Evolutionary conservation across 169 alveolate species (phyloP).

Genomic region (Eimeria zaria): DNA sequence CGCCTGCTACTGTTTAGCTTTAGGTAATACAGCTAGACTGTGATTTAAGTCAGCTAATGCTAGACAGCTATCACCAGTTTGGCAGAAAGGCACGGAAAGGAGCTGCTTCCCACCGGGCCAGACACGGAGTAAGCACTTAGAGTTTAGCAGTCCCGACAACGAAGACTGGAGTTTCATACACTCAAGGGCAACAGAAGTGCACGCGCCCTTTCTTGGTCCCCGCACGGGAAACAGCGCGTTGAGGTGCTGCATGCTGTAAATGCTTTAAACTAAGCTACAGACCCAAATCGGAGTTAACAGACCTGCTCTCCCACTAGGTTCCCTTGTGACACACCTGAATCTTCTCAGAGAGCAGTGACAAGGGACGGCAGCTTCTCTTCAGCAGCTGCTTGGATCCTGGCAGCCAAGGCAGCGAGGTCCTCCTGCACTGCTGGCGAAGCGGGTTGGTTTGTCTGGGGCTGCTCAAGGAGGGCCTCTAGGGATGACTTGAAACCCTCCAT

Average conservation of each 20-base stretch:
- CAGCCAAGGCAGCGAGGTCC: constrained; percentile 24
- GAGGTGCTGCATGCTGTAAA: not conserved
- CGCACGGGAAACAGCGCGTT: not conserved
- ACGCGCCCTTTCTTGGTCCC: not conserved
- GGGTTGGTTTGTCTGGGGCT: constrained; percentile 27
- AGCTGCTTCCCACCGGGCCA: not conserved
- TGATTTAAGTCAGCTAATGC: not conserved
- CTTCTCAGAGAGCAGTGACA: constrained; percentile 8
- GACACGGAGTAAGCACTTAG: not conserved
- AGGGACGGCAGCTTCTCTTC: constrained; percentile 52
- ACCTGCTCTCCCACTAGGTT: not conserved
- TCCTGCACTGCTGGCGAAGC: constrained; percentile 36
- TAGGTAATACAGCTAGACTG: not conserved
- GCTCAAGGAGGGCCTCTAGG: constrained; percentile 51
- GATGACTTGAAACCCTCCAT: constrained; percentile 49
- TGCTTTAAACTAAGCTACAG: constrained; percentile 23
- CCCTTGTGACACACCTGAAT: not conserved
- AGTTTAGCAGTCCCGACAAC: not conserved
- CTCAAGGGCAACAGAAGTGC: not conserved
- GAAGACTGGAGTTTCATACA: not conserved
- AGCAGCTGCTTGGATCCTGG: constrained; percentile 53
- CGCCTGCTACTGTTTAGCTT: not conserved
- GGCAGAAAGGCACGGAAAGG: not conserved
- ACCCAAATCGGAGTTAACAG: not conserved
- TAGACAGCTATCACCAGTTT: not conserved